These are phyloP conservation scores for Boletus huronensis DNA, from an alignment of 768 basidiomycete species.

Conservation along the genomic window DNA sequence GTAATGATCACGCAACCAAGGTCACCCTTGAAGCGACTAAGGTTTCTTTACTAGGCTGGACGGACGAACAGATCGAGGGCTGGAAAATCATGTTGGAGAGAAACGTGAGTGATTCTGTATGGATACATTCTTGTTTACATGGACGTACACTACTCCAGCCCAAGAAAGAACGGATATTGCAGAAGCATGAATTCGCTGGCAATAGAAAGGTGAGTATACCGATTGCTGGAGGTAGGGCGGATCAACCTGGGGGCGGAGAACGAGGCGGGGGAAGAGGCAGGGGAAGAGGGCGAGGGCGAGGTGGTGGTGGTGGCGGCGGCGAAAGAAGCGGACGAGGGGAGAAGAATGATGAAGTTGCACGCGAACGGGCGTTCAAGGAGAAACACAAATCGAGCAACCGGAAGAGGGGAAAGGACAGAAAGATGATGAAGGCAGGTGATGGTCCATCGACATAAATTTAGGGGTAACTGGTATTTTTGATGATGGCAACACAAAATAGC, in stretches of 20 bases:
- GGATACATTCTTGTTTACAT: constrained; percentile 8
- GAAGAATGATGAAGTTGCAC: constrained; percentile 38
- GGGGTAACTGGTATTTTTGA: not conserved
- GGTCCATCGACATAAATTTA: constrained; percentile 30
- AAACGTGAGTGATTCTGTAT: constrained; percentile 54
- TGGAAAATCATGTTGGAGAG: constrained; percentile 89
- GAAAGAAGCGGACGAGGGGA: constrained; percentile 36
- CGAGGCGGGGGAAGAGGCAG: constrained; percentile 17
- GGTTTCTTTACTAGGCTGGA: constrained; percentile 49
- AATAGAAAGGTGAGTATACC: constrained; percentile 39
- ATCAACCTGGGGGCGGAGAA: constrained; percentile 11
- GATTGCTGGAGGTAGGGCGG: not conserved
- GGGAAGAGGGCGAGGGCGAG: constrained; percentile 41
- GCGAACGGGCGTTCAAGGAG: constrained; percentile 69
- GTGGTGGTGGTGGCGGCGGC: constrained; percentile 38
- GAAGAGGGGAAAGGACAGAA: constrained; percentile 85
- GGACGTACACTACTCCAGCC: constrained; percentile 41
- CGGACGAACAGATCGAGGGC: constrained; percentile 86
- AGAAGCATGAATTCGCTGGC: constrained; percentile 74
- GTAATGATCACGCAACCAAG: constrained; percentile 32
- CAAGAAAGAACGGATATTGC: constrained; percentile 67
- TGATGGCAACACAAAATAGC: not conserved
- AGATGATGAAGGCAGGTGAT: constrained; percentile 67
- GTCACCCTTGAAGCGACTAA: not conserved
- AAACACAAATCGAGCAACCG: constrained; percentile 79